Evolutionary conservation across 108 stramenopile genomes (phyloP), one percentile per base, ranked within the genome.

Genomic region (Asterionellopsis glacialis): DNA sequence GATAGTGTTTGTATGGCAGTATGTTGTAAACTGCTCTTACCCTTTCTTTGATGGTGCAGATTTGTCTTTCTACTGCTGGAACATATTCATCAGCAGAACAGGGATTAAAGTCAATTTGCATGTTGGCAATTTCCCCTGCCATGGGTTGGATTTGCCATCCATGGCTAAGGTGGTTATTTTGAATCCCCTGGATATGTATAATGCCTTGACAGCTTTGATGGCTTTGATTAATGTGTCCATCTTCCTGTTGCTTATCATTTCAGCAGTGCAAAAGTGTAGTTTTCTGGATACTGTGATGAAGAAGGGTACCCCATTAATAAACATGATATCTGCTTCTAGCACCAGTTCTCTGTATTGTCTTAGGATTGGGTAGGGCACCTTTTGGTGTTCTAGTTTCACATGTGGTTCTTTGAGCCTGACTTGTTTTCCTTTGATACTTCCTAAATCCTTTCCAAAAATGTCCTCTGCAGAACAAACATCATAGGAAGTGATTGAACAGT

Each of bases 61-160:
- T 73, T 13, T 28, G 54, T 11, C 81, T 65, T 55, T 83, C 82
- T 13, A 76, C 58, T 38, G 63, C 76, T 24, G 72, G 69, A 0
- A 80, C 75, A 55, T 83, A 78, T 33, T 77, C 78, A 33, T 71
- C 67, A 12, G 50, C n/a, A n/a, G n/a, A n/a, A n/a, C n/a, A n/a
- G n/a, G n/a, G n/a, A n/a, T n/a, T n/a, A n/a, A n/a, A n/a, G n/a
- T n/a, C n/a, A n/a, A n/a, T n/a, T n/a, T n/a, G n/a, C n/a, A n/a
- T n/a, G 0, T 48, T 21, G 2, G 50, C 52, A 4, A 68, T 40
- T 13, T 57, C 28, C 1, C 39, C 57, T 21, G 60, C 55, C 47
- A 73, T 45, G 13, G 53, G 26, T 19, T 68, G 64, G 77, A 77
- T 26, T 73, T 68, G 21, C 27, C 33, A 24, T 83, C 82, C 41